Evolutionary conservation across 2,329 filamentous ascomycete genomes (phyloP).

Genomic region (Alternaria angustiovoidea): DNA sequence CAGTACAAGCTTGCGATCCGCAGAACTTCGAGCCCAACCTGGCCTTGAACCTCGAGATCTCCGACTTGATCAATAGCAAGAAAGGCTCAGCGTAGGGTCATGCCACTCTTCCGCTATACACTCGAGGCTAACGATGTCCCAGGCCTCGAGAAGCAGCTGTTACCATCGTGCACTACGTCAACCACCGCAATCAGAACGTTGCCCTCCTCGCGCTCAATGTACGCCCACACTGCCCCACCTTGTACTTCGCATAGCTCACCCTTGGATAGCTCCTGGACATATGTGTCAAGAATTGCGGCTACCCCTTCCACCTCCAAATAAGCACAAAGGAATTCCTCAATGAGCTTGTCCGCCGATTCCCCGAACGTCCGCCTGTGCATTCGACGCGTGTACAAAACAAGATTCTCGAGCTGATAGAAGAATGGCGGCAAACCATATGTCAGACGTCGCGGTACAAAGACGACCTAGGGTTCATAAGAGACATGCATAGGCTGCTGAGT

Average conservation of each 20-base stretch:
- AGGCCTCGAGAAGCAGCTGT: slow-evolving; percentile 91
- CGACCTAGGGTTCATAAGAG: slow-evolving; percentile 92
- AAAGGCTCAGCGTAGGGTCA: slow-evolving; percentile 80
- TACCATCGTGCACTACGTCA: slow-evolving; percentile 91
- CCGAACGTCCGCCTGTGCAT: slow-evolving; percentile 88
- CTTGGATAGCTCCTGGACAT: slow-evolving; percentile 81
- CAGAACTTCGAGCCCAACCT: slow-evolving; percentile 99
- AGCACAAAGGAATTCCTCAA: slow-evolving; percentile 99
- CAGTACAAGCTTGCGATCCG: slow-evolving; percentile 90
- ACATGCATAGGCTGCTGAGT: slow-evolving; percentile 94
- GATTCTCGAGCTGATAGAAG: slow-evolving; percentile 95
- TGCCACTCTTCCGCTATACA: neutral
- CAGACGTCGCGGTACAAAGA: slow-evolving; percentile 98
- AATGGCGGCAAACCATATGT: slow-evolving; percentile 98
- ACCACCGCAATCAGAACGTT: slow-evolving; percentile 96
- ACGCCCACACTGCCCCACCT: slow-evolving; percentile 43
- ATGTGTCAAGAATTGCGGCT: slow-evolving; percentile 99
- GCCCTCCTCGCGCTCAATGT: slow-evolving; percentile 83
- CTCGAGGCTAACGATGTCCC: slow-evolving; percentile 28
- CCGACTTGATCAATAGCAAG: slow-evolving; percentile 96
- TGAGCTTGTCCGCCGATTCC: slow-evolving; percentile 94
- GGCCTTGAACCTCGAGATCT: slow-evolving; percentile 93
- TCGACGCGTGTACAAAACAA: slow-evolving; percentile 86
- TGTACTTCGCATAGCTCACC: slow-evolving; percentile 32
- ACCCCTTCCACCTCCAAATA: slow-evolving; percentile 98